Evolutionary conservation across 495 filamentous ascomycete genomes (phyloP), one percentile per base, ranked within the genome.

Genomic region (Penicillium coffeae): DNA sequence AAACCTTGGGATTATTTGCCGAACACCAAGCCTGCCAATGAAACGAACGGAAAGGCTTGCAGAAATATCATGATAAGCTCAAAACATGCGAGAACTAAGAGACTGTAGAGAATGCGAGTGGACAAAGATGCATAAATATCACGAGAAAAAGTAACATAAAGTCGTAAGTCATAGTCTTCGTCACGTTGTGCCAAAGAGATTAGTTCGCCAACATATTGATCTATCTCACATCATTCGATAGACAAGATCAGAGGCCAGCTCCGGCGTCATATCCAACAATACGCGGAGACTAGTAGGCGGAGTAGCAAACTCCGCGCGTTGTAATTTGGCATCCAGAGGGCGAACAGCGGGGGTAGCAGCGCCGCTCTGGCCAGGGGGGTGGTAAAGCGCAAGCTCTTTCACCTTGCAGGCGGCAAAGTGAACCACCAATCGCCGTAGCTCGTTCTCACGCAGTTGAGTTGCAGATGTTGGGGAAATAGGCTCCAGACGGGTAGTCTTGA

Each of bases 331-430:
- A 57, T 59, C 58, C 15, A 51, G 19, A 9, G 59, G 48, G 25
- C 51, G 52, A 22, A 48, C 36, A 13, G 54, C 52, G 1, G 68
- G 52, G 34, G 62, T 63, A 2, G 47, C 64, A 27, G 42, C 38
- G 16, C 50, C 61, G 33, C 58, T 64, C 15, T 69, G 67, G 19
- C 58, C 54, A 20, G 62, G 59, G 34, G 64, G 64, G 42, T 62
- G 64, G 50, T 66, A 71, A n/a, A 56, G 48, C 9, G 70, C 64
- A 20, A 75, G 57, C 20, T 71, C 67, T 47, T 69, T 71, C 49
- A 73, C 59, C 44, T 71, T 72, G 51, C 72, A 75, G 3, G 70
- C 70, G 0, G 68, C 69, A 55, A 71, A 75, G 48, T 75, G 70
- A 16, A 68, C 60, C 7, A 73, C 65, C 48, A 75, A 55, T 47